Evolutionary conservation across 2,329 filamentous ascomycete species (phyloP).

Genomic region (Lecanosticta acicola): DNA sequence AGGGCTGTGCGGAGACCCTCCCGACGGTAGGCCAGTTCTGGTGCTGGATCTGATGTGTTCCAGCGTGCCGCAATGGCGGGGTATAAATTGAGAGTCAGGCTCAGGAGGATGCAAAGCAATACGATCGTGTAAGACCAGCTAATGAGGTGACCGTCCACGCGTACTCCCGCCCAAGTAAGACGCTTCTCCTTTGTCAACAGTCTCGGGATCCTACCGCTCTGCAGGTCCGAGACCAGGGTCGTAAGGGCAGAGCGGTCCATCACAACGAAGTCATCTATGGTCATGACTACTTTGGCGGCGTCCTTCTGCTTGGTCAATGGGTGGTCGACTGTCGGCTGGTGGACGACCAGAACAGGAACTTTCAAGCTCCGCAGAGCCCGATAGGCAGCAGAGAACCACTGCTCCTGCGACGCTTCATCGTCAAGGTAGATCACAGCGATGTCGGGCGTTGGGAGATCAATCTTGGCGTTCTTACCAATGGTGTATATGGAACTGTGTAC

Average conservation of each 20-base stretch:
- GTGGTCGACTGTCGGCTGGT: not conserved
- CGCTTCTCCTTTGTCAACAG: too few species aligned
- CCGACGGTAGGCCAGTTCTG: too few species aligned
- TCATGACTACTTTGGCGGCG: not conserved
- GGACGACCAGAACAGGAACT: constrained; percentile 7
- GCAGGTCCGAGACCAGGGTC: not conserved
- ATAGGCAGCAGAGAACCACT: constrained; percentile 5
- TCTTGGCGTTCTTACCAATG: constrained; percentile 14
- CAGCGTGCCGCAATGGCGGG: too few species aligned
- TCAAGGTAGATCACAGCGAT: constrained; percentile 14
- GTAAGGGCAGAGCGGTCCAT: not conserved
- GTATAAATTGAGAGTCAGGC: too few species aligned
- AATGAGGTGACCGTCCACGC: too few species aligned
- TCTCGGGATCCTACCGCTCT: not conserved
- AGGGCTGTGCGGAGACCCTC: constrained; percentile 20
- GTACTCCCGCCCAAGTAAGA: too few species aligned
- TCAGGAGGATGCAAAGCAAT: too few species aligned
- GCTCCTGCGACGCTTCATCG: not conserved
- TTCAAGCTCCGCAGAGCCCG: constrained; percentile 9
- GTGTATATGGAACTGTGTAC: constrained; percentile 14
- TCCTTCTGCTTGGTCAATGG: not conserved
- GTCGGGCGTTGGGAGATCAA: constrained; percentile 12
- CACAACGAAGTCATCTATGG: not conserved
- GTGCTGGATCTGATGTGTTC: too few species aligned
- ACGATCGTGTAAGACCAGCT: too few species aligned